phyloP scores from a whole-genome alignment of 139 green algal species.

The Micractinium conductrix region DNA sequence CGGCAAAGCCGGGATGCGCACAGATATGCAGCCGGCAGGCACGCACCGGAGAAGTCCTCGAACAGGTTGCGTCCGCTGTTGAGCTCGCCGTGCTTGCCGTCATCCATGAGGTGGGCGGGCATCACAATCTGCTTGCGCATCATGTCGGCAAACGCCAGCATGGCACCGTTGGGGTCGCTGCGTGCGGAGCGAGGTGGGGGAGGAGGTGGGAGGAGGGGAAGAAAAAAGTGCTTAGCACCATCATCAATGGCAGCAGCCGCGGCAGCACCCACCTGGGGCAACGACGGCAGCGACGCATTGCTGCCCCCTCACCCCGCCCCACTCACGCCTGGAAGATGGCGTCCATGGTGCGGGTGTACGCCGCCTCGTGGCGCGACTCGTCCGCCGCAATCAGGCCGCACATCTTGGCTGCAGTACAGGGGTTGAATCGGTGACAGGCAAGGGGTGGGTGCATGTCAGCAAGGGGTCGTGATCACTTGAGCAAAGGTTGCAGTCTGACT shows the following conservation, averaged over 20 bases:
- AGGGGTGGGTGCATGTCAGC: too few relatives aligned
- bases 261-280: too few relatives aligned
- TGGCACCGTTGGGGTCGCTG: conserved; percentile 86
- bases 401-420: too few relatives aligned
- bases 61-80: conserved; percentile 85
- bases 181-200: not conserved
- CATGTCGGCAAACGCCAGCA: conserved; percentile 97
- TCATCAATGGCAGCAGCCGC: too few relatives aligned
- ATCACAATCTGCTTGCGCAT: conserved; percentile 99
- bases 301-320: too few relatives aligned
- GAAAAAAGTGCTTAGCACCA: too few relatives aligned
- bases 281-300: too few relatives aligned
- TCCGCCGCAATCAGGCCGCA: conserved; percentile 93
- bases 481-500: too few relatives aligned
- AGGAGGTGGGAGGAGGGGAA: not conserved
- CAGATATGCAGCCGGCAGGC: not conserved
- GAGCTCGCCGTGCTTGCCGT: conserved; percentile 75
- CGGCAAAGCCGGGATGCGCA: not conserved
- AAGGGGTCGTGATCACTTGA: too few relatives aligned
- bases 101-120: conserved; percentile 90
- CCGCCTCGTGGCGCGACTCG: conserved; percentile 95
- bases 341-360: conserved; percentile 94
- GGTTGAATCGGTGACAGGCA: too few relatives aligned
- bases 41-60: conserved; percentile 86
- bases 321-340: conserved; percentile 78